phyloP scores from a whole-genome alignment of 768 basidiomycete genomes.

The Leccinellum luteum region DNA sequence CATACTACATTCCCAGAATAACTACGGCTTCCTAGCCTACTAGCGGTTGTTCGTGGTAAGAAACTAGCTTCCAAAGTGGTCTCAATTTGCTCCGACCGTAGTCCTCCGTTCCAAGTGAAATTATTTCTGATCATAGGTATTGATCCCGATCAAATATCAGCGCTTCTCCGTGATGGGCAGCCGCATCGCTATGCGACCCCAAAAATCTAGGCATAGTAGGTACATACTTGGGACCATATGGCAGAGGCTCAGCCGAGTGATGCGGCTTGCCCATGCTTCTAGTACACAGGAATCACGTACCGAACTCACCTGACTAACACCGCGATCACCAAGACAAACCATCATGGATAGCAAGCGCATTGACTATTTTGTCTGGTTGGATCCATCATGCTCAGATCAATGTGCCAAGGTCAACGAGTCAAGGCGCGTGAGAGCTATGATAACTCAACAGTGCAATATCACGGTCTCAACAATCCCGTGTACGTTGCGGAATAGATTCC shows the following conservation, averaged over 20 bases:
- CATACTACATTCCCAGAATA: not conserved
- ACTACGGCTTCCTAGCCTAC: too few species aligned
- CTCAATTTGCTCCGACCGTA: too few species aligned
- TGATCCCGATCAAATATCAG: not conserved
- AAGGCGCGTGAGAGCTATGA: conserved; percentile 10
- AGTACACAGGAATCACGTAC: not conserved
- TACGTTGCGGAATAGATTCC: conserved; percentile 1
- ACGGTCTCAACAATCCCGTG: not conserved
- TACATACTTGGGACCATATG: not conserved
- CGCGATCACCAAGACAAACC: not conserved
- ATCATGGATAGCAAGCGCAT: not conserved
- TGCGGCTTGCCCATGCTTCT: not conserved
- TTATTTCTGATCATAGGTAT: too few species aligned
- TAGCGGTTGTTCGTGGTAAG: too few species aligned
- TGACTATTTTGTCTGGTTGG: not conserved
- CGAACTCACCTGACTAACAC: conserved; percentile 1
- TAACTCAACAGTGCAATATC: conserved; percentile 24
- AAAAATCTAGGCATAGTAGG: too few species aligned
- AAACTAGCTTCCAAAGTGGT: too few species aligned
- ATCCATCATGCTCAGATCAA: conserved; percentile 20
- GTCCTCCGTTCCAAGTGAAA: too few species aligned
- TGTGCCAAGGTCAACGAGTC: conserved; percentile 23
- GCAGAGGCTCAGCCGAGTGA: too few species aligned
- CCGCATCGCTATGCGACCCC: not conserved
- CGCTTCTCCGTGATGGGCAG: not conserved